Evolutionary conservation across 768 basidiomycete genomes (phyloP).

Genomic region (Rhodotorula kratochvilovae): DNA sequence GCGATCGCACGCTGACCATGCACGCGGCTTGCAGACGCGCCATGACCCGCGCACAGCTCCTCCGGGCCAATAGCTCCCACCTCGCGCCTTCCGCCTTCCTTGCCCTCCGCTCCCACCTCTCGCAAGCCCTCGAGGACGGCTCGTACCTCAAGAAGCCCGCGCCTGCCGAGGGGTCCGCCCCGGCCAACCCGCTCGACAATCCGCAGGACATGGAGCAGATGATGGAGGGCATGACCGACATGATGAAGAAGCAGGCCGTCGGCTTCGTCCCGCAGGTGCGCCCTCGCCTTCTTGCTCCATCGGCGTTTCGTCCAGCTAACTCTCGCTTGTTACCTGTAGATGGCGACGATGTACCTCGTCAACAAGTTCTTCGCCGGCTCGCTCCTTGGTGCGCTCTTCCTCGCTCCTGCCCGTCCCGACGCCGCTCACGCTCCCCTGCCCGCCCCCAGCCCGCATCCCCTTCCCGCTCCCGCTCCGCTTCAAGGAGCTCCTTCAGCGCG

Average conservation of each 20-base stretch:
- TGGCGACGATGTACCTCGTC: constrained; percentile 99
- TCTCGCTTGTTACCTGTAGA: constrained; percentile 53
- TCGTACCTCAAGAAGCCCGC: constrained; percentile 81
- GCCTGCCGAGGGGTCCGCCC: constrained; percentile 49
- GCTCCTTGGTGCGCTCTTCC: constrained; percentile 70
- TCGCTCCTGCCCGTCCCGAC: constrained; percentile 36
- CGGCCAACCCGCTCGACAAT: constrained; percentile 49
- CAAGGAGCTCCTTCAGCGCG: constrained; percentile 95
- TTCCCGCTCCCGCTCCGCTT: constrained; percentile 95
- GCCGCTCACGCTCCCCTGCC: not conserved
- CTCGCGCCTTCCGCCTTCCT: constrained; percentile 47
- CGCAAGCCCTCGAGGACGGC: constrained; percentile 51
- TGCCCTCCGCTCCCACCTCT: constrained; percentile 45
- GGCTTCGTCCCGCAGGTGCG: constrained; percentile 76
- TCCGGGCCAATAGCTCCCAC: constrained; percentile 29
- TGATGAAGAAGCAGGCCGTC: constrained; percentile 98
- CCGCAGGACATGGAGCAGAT: constrained; percentile 55
- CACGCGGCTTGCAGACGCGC: constrained; percentile 17
- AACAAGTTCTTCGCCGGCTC: constrained; percentile 99
- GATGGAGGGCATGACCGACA: constrained; percentile 83
- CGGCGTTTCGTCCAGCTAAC: not conserved
- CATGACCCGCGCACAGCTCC: constrained; percentile 32
- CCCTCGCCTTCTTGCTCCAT: too few species aligned
- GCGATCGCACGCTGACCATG: too few species aligned
- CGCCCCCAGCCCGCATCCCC: constrained; percentile 76